Evolutionary conservation across 192 early-diverging fungal genomes (phyloP), one percentile per base, ranked within the genome.

Genomic region (Cladochytrium replicatum): DNA sequence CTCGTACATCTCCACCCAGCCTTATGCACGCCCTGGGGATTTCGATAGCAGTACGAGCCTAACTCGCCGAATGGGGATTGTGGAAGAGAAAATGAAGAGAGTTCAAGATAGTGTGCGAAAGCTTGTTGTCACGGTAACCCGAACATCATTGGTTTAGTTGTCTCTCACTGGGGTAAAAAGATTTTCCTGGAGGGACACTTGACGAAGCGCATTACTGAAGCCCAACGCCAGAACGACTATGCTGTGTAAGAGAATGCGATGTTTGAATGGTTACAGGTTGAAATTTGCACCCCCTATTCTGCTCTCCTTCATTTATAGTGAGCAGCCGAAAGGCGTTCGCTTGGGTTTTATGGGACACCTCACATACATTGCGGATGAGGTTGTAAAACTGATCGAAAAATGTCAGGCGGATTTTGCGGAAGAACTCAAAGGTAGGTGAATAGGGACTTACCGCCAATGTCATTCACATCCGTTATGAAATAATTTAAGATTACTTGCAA

Each of bases 331-430:
- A 32, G 93, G 93, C 25, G 80, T 86, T 15, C 80, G 93, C 28
- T 71, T 96, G 24, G 96, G 93, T 4, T 97, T 88, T 61, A 99
- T 99, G 96, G 96, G 96, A 8, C 96, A 99, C 52, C 67, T 97
- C 58, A 97, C 91, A 0, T 91, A 91, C 43, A 94, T 99, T 45
- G 81, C 93, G 23, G 96, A 99, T 54, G 96, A 97, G 57, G 83
- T 92, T 1, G 81, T 84, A 41, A 89, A 93, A 52, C 57, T 97
- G 25, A 62, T 93, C 32, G 93, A 97, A 50, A 78, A 87, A 17
- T 80, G 78, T 39, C 41, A 40, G 34, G 61, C 46, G 4, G 68
- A 76, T 32, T 57, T 81, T 26, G 59, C 40, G 3, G 46, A 60
- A 11, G 68, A 75, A 25, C 40, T 80, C 15, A 34, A 60, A 41